These are phyloP conservation scores for Agrocybe praecox DNA, from an alignment of 768 basidiomycete genomes.

Conservation along the genomic window DNA sequence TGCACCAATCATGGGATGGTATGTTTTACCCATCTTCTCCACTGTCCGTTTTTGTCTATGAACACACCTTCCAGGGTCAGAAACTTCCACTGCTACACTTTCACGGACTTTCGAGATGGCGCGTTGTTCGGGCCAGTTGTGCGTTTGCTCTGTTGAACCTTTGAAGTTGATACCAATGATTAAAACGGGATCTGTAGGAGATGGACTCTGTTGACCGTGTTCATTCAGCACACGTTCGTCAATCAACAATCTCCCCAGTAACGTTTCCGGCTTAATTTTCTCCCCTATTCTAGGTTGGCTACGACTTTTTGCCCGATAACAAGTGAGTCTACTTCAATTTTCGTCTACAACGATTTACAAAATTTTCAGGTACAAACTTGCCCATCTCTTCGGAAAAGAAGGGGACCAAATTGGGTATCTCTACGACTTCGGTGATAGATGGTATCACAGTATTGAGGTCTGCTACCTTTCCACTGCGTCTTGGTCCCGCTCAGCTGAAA, in stretches of 20 bases:
- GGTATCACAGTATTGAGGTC: constrained; percentile 30
- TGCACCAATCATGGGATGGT: constrained; percentile 36
- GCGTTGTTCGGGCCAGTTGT: constrained; percentile 33
- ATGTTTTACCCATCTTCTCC: background rate
- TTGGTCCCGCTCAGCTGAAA: too few relatives aligned
- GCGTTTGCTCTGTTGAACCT: too few relatives aligned
- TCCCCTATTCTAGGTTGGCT: constrained; percentile 21
- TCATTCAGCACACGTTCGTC: constrained; percentile 19
- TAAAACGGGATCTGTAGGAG: constrained; percentile 2
- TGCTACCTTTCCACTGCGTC: background rate
- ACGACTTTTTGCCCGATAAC: constrained; percentile 29
- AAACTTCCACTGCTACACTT: constrained; percentile 32
- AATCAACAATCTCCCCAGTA: background rate
- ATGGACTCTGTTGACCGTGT: constrained; percentile 18
- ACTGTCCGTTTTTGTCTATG: too few relatives aligned
- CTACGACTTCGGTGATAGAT: constrained; percentile 37
- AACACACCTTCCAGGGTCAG: constrained; percentile 19
- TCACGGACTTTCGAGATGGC: constrained; percentile 34
- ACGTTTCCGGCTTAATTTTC: background rate
- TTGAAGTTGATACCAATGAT: too few relatives aligned
- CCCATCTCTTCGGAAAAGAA: constrained; percentile 30
- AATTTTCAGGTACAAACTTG: constrained; percentile 20
- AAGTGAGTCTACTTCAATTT: constrained; percentile 13
- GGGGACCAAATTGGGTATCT: constrained; percentile 31
- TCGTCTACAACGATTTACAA: background rate